Evolutionary conservation across 352 stramenopile genomes (phyloP).

Genomic region (Phytophthora pisi): DNA sequence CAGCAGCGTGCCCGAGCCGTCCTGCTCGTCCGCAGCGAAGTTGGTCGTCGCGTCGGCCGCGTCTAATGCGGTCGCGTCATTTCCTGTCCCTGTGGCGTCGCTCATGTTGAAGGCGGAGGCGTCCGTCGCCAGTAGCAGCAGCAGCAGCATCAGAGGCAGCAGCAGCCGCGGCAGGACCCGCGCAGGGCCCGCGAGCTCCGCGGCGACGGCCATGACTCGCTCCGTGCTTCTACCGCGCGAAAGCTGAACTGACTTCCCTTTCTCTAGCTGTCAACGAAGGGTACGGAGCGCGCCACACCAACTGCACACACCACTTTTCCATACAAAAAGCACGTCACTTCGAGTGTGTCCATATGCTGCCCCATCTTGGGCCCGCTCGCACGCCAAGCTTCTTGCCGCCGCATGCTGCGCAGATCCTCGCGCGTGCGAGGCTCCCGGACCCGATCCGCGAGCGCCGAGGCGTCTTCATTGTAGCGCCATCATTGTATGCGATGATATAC

Average conservation of each 20-base stretch:
- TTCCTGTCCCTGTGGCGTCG: slow-evolving; percentile 6
- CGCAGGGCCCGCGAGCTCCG: neutral
- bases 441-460: neutral
- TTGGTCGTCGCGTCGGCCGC: slow-evolving; percentile 9
- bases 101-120: slow-evolving; percentile 16
- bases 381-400: neutral
- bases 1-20: slow-evolving; percentile 18
- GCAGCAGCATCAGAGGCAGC: slow-evolving; percentile 3
- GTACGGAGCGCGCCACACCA: slow-evolving; percentile 28
- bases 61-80: neutral
- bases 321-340: slow-evolving; percentile 19
- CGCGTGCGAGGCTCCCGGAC: neutral
- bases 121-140: slow-evolving; percentile 13
- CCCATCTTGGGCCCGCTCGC: slow-evolving; percentile 10
- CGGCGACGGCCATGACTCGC: slow-evolving; percentile 19
- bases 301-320: slow-evolving; percentile 8
- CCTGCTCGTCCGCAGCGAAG: slow-evolving; percentile 12
- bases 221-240: slow-evolving; percentile 21
- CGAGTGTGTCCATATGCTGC: slow-evolving; percentile 4
- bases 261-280: slow-evolving; percentile 23
- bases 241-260: slow-evolving; percentile 27
- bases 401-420: neutral
- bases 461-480: neutral
- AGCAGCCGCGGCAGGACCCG: slow-evolving; percentile 3
- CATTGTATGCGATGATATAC: neutral